Evolutionary conservation across 306 rosid genomes (phyloP).

Genomic region (Cucumis sativus): Cucumber_9930_V3 NC_026657.2:8800001-8800500

Average conservation of each 20-base stretch:
- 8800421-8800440: conserved; percentile 81
- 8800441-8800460: conserved; percentile 82
- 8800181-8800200: no score
- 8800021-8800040: conserved; percentile 79
- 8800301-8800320: background rate
- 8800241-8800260: no score
- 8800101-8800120: background rate
- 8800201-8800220: no score
- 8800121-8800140: no score
- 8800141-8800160: no score
- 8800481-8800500: conserved; percentile 94
- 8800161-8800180: no score
- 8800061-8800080: conserved; percentile 30
- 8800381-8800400: conserved; percentile 33
- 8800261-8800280: no score
- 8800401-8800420: conserved; percentile 87
- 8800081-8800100: background rate
- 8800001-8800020: conserved; percentile 54
- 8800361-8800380: no score
- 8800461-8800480: conserved; percentile 83
- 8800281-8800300: no score
- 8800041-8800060: conserved; percentile 81
- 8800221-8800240: no score
- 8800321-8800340: background rate
- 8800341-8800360: background rate